A percentile compares a stretch with the other conserved stretches of the same genome.
phyloP scores from a whole-genome alignment of 2,329 filamentous ascomycete genomes.

The Penicillium sp. region DNA sequence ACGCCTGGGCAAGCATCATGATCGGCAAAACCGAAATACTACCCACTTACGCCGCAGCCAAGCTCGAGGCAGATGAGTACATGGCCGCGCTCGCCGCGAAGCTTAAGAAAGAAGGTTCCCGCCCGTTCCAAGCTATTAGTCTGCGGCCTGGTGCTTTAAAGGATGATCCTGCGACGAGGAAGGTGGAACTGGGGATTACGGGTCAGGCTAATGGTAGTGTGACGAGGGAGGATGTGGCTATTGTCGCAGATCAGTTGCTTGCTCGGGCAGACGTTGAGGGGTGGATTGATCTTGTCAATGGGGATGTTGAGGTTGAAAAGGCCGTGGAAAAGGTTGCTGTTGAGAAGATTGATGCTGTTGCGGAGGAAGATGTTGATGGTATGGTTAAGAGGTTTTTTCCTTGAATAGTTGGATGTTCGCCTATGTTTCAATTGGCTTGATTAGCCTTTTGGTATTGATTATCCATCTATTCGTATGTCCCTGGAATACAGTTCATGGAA shows the following conservation, averaged over 20 bases:
- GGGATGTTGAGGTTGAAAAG: conserved; percentile 46
- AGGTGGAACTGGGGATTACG: conserved; percentile 51
- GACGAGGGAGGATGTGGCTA: conserved; percentile 53
- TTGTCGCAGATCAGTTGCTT: conserved; percentile 51
- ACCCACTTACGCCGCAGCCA: conserved; percentile 54
- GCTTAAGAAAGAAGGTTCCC: conserved; percentile 24
- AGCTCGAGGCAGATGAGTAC: conserved; percentile 57
- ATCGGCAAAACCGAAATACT: conserved; percentile 51
- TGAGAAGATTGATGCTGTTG: conserved; percentile 48
- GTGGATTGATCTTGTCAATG: conserved; percentile 56
- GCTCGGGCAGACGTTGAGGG: conserved; percentile 50
- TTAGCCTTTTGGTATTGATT: too few species aligned
- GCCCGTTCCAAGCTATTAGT: conserved; percentile 50
- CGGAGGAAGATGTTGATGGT: conserved; percentile 52
- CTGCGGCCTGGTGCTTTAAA: conserved; percentile 52
- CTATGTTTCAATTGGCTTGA: not conserved
- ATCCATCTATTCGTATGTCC: too few species aligned
- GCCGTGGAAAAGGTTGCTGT: conserved; percentile 49
- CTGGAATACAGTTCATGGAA: too few species aligned
- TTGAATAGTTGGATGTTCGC: conserved; percentile 1
- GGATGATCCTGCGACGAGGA: conserved; percentile 48
- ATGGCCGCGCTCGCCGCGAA: conserved; percentile 47
- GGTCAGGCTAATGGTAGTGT: conserved; percentile 43
- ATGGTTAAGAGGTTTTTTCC: conserved; percentile 41
- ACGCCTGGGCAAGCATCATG: conserved; percentile 47